Conservation (phyloP, 2,329 filamentous ascomycete species). For the Claviceps cyperi region DNA sequence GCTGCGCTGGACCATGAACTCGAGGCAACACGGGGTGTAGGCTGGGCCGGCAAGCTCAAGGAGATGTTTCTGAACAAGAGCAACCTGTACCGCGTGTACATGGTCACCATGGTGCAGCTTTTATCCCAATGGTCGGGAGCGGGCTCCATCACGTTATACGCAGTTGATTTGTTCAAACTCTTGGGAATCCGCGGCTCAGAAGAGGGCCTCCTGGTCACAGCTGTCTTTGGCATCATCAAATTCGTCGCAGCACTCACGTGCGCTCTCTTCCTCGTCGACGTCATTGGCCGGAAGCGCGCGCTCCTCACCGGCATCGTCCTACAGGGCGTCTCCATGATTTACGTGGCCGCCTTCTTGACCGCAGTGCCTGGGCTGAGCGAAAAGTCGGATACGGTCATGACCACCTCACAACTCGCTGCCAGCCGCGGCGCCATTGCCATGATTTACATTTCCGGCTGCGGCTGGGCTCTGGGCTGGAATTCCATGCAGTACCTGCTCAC, state of each 20-base stretch:
- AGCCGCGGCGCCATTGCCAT: slow-evolving; percentile 56
- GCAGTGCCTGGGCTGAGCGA: slow-evolving; percentile 44
- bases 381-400: slow-evolving; percentile 32
- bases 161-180: slow-evolving; percentile 56
- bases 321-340: slow-evolving; percentile 47
- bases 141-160: slow-evolving; percentile 62
- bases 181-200: slow-evolving; percentile 54
- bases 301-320: slow-evolving; percentile 45
- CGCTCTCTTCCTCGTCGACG: slow-evolving; percentile 66
- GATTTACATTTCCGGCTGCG: slow-evolving; percentile 56
- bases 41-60: slow-evolving; percentile 49
- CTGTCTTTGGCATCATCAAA: slow-evolving; percentile 64
- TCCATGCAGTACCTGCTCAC: slow-evolving; percentile 67
- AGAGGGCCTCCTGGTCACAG: slow-evolving; percentile 58
- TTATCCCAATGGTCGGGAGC: slow-evolving; percentile 63
- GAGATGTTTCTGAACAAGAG: slow-evolving; percentile 53
- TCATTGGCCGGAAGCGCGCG: slow-evolving; percentile 59
- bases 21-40: slow-evolving; percentile 52
- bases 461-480: slow-evolving; percentile 62
- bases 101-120: slow-evolving; percentile 54
- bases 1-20: slow-evolving; percentile 53
- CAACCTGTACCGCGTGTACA: slow-evolving; percentile 60
- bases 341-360: slow-evolving; percentile 46
- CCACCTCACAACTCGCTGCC: slow-evolving; percentile 33
- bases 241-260: slow-evolving; percentile 52